Base-by-base conservation (phyloP, 148 eudicot species). In the Rhododendron williamsianum region DNA sequence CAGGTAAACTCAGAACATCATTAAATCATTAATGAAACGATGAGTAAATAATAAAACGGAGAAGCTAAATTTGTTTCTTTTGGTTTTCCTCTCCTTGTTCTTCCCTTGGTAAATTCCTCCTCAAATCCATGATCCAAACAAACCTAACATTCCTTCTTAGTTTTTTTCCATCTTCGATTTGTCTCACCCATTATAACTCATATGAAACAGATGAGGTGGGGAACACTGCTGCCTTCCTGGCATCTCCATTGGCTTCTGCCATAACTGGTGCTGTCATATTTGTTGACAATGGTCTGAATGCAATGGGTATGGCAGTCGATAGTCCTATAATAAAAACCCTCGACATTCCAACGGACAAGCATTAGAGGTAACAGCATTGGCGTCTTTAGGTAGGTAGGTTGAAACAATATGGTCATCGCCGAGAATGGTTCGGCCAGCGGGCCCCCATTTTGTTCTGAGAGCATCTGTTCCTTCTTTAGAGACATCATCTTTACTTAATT, bases 241-340 rank as follows among this genome's bases (percentile, higher is more conserved):
- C 93, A 23, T 96, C 99, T 13, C 99, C 99, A 18, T 89, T 96
- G 89, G 99, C 98, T n/a, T 96, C 99, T 52, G 98, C 99, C 76
- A 93, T 96, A 43, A 96, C 99, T 6, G 99, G 99, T 79, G 94
- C 97, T 76, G 93, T 96, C 81, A 86, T 96, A 87, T 95, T 94
- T 2, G 99, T 96, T 8, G 99, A 96, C 94, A 96, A 96, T 36
- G 99, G 99, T 19, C 92, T 96, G 23, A 92, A 96, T 79, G 94
- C 98, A n/a, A 96, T 96, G 99, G 99, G 99, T 10, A 98, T 96
- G 51, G 99, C 95, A 74, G 94, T 96, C 33, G 98, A 96, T 87
- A 96, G 98, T 81, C 99, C 96, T 6, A 87, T 93, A 56, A 94
- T 96, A 49, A 91, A 92, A 84, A 91, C 91, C 84, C 96, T 95